Percentiles rank a stretch among this genome's conserved stretches.
phyloP scores from a whole-genome alignment of 805 yeast species.

The Yarrowia sp. region DNA sequence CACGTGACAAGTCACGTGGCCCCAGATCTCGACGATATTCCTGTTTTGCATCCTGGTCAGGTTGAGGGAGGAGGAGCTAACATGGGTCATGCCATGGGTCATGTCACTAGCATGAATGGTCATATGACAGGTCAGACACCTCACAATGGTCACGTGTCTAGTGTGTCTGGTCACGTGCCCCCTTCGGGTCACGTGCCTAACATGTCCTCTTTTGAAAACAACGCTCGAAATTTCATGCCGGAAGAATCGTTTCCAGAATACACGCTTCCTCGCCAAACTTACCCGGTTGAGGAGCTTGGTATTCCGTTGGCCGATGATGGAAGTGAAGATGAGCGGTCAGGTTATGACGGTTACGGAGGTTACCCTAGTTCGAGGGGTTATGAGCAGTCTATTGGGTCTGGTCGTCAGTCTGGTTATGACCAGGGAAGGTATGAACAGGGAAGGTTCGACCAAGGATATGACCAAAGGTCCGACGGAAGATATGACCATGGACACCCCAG shows the following conservation, averaged over 20 bases:
- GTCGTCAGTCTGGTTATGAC: neutral
- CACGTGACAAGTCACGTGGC: neutral
- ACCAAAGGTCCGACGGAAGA: too few species aligned
- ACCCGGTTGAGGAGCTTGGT: neutral
- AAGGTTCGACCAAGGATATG: too few species aligned
- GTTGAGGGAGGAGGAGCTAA: neutral
- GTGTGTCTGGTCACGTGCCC: neutral
- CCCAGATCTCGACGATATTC: neutral
- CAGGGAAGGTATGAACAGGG: neutral
- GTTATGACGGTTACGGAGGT: too few species aligned
- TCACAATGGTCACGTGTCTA: neutral
- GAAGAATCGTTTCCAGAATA: neutral
- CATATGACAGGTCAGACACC: too few species aligned
- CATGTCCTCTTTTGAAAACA: neutral
- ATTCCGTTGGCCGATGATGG: neutral
- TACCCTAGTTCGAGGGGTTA: too few species aligned
- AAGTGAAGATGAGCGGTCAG: neutral
- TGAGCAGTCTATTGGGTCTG: neutral
- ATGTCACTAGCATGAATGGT: too few species aligned
- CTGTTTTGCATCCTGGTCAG: neutral
- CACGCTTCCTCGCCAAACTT: neutral
- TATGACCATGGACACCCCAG: neutral
- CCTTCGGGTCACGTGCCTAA: too few species aligned
- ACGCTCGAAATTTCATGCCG: neutral
- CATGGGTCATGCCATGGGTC: too few species aligned